Percentiles rank a stretch among this genome's conserved stretches.
These are phyloP conservation scores for Blastobotrys robertii DNA, from an alignment of 805 yeast genomes.

Conservation along the genomic window DNA sequence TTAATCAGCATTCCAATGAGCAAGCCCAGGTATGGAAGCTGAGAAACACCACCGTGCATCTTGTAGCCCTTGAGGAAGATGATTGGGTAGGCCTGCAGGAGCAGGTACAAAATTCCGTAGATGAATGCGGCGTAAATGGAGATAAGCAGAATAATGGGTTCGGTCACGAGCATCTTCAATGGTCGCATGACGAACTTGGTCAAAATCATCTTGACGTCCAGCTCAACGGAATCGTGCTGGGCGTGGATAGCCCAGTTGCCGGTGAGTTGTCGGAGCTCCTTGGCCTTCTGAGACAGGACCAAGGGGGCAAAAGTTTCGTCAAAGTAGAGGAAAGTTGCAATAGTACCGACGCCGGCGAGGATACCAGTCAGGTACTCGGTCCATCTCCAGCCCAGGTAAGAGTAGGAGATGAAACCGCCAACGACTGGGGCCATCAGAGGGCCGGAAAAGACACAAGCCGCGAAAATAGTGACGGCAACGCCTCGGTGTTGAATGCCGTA, in stretches of 20 bases:
- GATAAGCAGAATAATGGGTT: slow-evolving; percentile 59
- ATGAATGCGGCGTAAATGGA: slow-evolving; percentile 66
- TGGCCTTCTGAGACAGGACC: slow-evolving; percentile 54
- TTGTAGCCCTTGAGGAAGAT: slow-evolving; percentile 55
- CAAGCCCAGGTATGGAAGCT: slow-evolving; percentile 74
- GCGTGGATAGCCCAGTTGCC: slow-evolving; percentile 78
- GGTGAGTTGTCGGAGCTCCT: slow-evolving; percentile 48
- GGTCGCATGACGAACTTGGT: slow-evolving; percentile 60
- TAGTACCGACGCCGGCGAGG: slow-evolving; percentile 36
- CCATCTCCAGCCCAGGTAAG: slow-evolving; percentile 80
- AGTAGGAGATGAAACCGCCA: slow-evolving; percentile 49
- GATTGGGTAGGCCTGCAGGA: slow-evolving; percentile 65
- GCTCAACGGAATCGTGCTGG: slow-evolving; percentile 52
- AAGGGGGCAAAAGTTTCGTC: slow-evolving; percentile 66
- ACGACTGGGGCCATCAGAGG: slow-evolving; percentile 70
- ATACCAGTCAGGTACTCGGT: slow-evolving; percentile 61
- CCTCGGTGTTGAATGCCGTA: slow-evolving; percentile 57
- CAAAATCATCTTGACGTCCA: slow-evolving; percentile 46
- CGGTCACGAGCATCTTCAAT: slow-evolving; percentile 49
- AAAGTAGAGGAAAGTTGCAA: slow-evolving; percentile 33
- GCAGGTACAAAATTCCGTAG: slow-evolving; percentile 65
- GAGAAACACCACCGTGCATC: slow-evolving; percentile 48
- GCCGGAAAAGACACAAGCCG: slow-evolving; percentile 58
- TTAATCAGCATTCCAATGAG: slow-evolving; percentile 57
- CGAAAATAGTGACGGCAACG: slow-evolving; percentile 55